phyloP scores from a whole-genome alignment of 768 basidiomycete species.

The Lactarius akahatsu region DNA sequence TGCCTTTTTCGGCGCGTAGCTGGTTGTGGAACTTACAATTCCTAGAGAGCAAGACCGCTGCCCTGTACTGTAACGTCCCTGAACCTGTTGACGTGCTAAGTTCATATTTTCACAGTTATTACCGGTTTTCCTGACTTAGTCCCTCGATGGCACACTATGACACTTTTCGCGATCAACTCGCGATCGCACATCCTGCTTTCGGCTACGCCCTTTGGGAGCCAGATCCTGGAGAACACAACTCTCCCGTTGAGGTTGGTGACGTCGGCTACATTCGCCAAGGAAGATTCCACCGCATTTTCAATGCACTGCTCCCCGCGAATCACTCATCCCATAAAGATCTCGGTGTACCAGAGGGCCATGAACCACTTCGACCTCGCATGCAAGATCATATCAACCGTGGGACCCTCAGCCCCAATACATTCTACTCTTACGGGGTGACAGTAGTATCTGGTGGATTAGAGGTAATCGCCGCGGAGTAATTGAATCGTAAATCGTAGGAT shows the following conservation, averaged over 20 bases:
- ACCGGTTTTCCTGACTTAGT: too few species aligned
- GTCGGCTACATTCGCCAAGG: neutral
- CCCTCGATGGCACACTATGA: neutral
- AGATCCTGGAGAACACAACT: too few species aligned
- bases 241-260: too few species aligned
- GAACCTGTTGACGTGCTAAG: too few species aligned
- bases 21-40: too few species aligned
- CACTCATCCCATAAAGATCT: neutral
- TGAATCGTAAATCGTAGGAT: neutral
- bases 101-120: too few species aligned
- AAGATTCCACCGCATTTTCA: neutral
- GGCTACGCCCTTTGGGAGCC: too few species aligned
- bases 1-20: too few species aligned
- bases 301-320: neutral
- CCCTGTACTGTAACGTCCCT: too few species aligned
- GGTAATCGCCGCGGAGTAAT: neutral
- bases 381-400: neutral
- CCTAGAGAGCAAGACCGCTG: too few species aligned
- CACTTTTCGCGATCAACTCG: neutral
- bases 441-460: neutral
- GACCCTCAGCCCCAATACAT: neutral
- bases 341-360: neutral
- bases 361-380: slow-evolving; percentile 1
- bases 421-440: neutral
- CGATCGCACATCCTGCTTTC: neutral